Evolutionary conservation across 805 yeast genomes (phyloP), one percentile per base, ranked within the genome.

Genomic region (Saccharomycopsis selenospora): DNA sequence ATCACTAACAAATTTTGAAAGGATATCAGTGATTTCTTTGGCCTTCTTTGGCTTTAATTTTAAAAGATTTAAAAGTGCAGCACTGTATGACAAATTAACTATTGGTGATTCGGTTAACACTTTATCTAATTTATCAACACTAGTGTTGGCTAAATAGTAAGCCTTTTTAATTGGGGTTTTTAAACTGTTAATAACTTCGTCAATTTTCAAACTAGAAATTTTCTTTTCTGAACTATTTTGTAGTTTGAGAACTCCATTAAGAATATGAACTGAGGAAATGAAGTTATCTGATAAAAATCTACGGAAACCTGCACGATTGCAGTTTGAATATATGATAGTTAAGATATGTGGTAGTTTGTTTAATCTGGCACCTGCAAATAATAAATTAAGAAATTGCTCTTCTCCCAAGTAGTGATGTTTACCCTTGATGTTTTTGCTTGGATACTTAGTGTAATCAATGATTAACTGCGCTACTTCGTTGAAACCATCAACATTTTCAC

Each of bases 341-440:
- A 51, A 48, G 2, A 41, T 29, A 24, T 51, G 52, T 13, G 54
- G 52, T 23, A 51, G 42, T 17, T 51, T 48, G 22, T 44, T 45
- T 26, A 51, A 45, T 27, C 36, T 48, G 2, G 49, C 45, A 20
- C 46, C 51, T 18, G 49, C 42, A 42, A 51, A 33, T 26, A 51
- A 33, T 14, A 47, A 43, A 30, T 51, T 51, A 20, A 45, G 36
- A 27, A 51, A 45, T 27, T 51, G 50, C 20, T 38, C 48, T 14
- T 47, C 51, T 8, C 25, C 17, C 43, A 50, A 44, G 26, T 33
- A 26, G 27, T 47, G 50, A 4, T 47, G 25, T 18, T 48, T 30
- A 17, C 29, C 33, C 4, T 27, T 27, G 5, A 36, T 26, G n/a
- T n/a, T n/a, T n/a, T 42, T 26, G 27, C 42, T 44, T 17, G 38